Evolutionary conservation across 2,329 filamentous ascomycete species (phyloP).

Genomic region (Diaporthe sp.): DNA sequence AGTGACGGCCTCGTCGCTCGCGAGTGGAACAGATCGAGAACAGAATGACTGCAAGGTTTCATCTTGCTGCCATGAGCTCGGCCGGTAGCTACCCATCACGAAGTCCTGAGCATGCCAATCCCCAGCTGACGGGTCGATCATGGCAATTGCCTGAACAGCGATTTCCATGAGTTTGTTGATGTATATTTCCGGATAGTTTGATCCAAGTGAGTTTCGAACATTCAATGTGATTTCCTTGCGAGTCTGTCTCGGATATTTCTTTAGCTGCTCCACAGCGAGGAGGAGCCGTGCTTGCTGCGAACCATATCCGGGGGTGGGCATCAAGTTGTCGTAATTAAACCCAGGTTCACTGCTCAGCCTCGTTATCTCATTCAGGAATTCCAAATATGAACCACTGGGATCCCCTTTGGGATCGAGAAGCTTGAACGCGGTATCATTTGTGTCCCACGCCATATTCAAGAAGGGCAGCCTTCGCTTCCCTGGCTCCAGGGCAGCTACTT

Average conservation of each 20-base stretch:
- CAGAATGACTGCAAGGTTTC: neutral
- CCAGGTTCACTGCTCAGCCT: neutral
- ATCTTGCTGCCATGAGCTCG: neutral
- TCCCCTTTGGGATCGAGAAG: neutral
- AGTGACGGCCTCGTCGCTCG: neutral
- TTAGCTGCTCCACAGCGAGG: neutral
- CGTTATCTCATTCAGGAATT: neutral
- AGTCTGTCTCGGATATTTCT: neutral
- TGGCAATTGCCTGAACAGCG: neutral
- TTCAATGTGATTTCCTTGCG: neutral
- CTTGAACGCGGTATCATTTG: neutral
- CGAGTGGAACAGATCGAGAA: neutral
- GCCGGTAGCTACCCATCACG: neutral
- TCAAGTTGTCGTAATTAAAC: neutral
- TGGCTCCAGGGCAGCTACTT: too few relatives aligned
- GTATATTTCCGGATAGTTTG: neutral
- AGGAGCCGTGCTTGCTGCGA: neutral
- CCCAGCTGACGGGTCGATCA: neutral
- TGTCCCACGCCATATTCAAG: neutral
- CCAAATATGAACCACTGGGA: neutral
- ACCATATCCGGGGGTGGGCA: neutral
- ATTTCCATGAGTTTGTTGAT: neutral
- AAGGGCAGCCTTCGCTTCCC: neutral
- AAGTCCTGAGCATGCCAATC: neutral
- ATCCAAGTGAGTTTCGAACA: neutral